Base-by-base conservation (phyloP, 257 asterid genomes). In the Orobanche coerulescens region DNA sequence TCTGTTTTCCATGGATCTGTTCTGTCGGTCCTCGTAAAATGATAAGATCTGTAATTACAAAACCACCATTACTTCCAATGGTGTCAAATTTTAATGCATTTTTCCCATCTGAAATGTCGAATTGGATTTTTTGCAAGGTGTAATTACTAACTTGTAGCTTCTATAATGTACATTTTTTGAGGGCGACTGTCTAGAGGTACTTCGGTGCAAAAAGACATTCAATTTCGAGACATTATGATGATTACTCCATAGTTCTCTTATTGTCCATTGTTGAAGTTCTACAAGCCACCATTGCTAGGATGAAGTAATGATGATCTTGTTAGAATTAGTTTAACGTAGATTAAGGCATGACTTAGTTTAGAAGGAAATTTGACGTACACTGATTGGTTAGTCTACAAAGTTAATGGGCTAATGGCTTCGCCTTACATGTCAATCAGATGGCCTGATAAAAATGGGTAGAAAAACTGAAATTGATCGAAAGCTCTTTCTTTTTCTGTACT, bases 41-140 rank as follows among this genome's bases (percentile, higher is more conserved):
- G 25, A n/a, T 43, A 23, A 53, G 55, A 42, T 64, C 62, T 68
- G 54, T 57, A 15, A 26, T 5, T 58, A 46, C 39, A 11, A 18
- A 34, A 20, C 19, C 6, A 26, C 9, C 49, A 20, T 6, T 42
- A 7, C 20, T 48, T 23, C 43, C 49, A 19, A 23, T 53, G 9
- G 18, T 48, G 44, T 4, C 61, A 22, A 57, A 46, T 51, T 13
- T 28, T 22, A 53, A 33, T 51, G 39, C 40, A 31, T 33, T 36
- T 46, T 34, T 51, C 34, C 13, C 7, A 2, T n/a, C 28, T 14
- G 53, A 14, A 39, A 39, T n/a, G 37, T 52, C 48, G 5, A 20
- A 23, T 36, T 19, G 3, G 15, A 40, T 56, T 57, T 14, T 39
- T 42, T 56, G n/a, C 14, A 15, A 40, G 40, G 20, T 37, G 40